Conservation (phyloP, 2,329 filamentous ascomycete species). For the Penicillium concentricum region DNA sequence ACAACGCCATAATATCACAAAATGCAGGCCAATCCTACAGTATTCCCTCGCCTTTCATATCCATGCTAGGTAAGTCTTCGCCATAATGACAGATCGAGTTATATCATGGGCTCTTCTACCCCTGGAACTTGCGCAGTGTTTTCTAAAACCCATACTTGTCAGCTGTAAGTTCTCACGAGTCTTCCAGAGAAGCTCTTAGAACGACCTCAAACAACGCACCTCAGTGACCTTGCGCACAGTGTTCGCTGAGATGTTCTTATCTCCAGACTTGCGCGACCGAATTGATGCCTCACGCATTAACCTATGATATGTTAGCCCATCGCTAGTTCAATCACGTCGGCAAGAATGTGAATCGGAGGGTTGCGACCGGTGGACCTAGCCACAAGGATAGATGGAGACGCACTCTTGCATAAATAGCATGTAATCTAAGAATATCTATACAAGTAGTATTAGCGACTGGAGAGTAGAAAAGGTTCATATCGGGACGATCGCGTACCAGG, state of each 20-base stretch:
- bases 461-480: background rate
- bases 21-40: constrained; percentile 2
- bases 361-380: background rate
- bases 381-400: constrained; percentile 17
- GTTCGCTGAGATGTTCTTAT: constrained; percentile 70
- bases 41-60: background rate
- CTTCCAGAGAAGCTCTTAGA: background rate
- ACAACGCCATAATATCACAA: constrained; percentile 1
- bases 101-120: constrained; percentile 43
- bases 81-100: background rate
- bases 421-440: constrained; percentile 79
- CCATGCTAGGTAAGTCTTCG: background rate
- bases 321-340: background rate
- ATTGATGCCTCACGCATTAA: constrained; percentile 79
- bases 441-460: background rate
- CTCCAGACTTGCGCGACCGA: constrained; percentile 69
- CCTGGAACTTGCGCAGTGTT: constrained; percentile 66
- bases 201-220: constrained; percentile 47
- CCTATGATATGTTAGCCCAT: constrained; percentile 43
- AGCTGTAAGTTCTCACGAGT: background rate
- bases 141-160: constrained; percentile 47
- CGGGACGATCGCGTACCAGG: constrained; percentile 55
- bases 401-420: constrained; percentile 73
- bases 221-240: constrained; percentile 76
- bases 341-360: background rate